A percentile compares a stretch with the other conserved stretches of the same genome.
These are phyloP conservation scores for Wickerhamomyces alni DNA, from an alignment of 805 yeast genomes.

Conservation along the genomic window DNA sequence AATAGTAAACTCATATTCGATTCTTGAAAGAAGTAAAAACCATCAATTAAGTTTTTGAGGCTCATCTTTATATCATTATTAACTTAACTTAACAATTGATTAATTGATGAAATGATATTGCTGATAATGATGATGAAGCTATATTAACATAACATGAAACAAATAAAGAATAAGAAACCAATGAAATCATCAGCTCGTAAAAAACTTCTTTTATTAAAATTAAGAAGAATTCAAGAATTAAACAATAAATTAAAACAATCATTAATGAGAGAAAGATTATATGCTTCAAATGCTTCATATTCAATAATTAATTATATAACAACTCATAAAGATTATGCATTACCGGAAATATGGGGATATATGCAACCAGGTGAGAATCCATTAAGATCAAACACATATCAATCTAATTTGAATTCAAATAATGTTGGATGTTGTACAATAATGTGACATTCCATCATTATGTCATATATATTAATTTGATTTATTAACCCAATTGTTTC, in stretches of 20 bases:
- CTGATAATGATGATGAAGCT: too few species aligned
- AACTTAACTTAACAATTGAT: too few species aligned
- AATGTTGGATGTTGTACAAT: conserved; percentile 29
- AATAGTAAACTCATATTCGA: not conserved
- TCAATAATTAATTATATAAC: conserved; percentile 33
- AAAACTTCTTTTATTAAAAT: conserved; percentile 48
- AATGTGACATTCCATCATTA: conserved; percentile 17
- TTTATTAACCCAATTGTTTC: conserved; percentile 35
- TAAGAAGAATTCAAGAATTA: conserved; percentile 54
- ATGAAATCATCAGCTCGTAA: conserved; percentile 22
- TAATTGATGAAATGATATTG: too few species aligned
- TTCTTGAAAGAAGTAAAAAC: not conserved
- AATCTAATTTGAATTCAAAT: not conserved
- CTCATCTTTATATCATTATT: conserved; percentile 3
- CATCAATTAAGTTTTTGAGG: not conserved
- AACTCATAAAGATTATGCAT: conserved; percentile 28
- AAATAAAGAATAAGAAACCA: too few species aligned
- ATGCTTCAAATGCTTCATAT: conserved; percentile 57
- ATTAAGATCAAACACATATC: conserved; percentile 22
- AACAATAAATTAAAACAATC: conserved; percentile 47
- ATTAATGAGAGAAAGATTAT: conserved; percentile 49
- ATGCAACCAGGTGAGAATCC: conserved; percentile 32
- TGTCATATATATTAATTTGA: too few species aligned
- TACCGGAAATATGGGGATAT: conserved; percentile 37
- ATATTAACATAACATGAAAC: too few species aligned